Conservation (phyloP, 1,284 basidiomycete species). For the Tetrapyrgos nigripes region DNA sequence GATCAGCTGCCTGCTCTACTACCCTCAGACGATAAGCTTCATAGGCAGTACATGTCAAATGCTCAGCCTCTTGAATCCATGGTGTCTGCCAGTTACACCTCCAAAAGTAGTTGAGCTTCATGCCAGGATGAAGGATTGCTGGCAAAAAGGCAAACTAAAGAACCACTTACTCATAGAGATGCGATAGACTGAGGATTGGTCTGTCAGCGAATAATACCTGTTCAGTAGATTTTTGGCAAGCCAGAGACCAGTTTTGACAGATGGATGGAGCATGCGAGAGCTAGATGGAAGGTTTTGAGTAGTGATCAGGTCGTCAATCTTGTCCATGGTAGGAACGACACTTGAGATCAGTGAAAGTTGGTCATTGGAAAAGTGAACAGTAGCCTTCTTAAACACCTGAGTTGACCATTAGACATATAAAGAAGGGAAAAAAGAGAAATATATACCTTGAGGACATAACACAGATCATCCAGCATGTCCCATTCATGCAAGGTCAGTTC, state of each 20-base stretch:
- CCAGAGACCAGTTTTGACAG: conserved; percentile 11
- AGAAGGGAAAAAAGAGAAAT: neutral
- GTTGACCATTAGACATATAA: neutral
- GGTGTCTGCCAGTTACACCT: neutral
- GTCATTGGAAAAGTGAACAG: conserved; percentile 31
- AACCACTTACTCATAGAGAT: conserved; percentile 29
- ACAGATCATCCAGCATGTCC: no score
- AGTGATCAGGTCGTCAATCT: conserved; percentile 28
- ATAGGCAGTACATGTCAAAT: neutral
- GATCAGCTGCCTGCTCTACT: no score
- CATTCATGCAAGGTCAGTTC: no score
- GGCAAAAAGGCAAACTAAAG: neutral
- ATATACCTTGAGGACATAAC: no score
- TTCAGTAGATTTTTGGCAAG: conserved; percentile 27
- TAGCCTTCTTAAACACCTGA: conserved; percentile 7
- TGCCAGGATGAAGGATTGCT: neutral
- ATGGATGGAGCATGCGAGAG: conserved; percentile 15
- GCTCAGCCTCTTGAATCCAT: neutral
- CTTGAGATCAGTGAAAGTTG: conserved; percentile 37
- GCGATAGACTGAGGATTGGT: conserved; percentile 23
- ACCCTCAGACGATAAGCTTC: neutral
- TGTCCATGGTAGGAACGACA: conserved; percentile 41
- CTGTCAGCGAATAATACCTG: conserved; percentile 28
- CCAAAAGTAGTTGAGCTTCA: neutral
- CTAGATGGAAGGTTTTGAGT: conserved; percentile 1